Conservation (phyloP, 148 eudicot species). For the Talinum fruticosum region DNA sequence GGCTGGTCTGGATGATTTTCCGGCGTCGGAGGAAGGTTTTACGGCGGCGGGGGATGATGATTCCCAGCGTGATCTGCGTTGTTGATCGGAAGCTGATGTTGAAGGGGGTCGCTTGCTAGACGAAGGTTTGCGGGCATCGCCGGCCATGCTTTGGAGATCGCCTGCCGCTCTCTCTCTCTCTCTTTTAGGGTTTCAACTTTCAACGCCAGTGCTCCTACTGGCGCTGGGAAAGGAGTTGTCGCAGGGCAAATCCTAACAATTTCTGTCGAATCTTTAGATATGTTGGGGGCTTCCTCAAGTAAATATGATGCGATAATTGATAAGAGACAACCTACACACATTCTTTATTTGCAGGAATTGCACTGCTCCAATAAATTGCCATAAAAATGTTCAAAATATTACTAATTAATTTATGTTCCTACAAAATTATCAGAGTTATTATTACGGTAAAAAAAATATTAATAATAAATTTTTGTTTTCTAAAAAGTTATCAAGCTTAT, state of each 20-base stretch:
- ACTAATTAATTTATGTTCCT: no score
- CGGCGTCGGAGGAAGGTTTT: background rate
- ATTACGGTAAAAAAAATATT: no score
- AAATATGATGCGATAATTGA: no score
- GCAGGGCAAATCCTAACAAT: background rate
- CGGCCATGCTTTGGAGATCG: constrained; percentile 15
- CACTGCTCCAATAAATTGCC: no score
- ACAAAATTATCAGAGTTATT: no score
- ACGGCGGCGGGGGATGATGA: constrained; percentile 1
- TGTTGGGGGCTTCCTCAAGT: no score
- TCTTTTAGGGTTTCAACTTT: background rate
- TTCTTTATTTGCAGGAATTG: no score
- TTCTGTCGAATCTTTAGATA: background rate
- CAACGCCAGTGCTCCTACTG: background rate
- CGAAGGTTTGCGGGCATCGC: constrained; percentile 16
- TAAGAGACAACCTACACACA: no score
- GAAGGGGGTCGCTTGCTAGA: constrained; percentile 23
- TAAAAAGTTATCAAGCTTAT: no score
- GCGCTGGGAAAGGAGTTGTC: background rate
- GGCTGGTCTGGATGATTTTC: constrained; percentile 28
- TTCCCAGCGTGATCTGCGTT: constrained; percentile 30
- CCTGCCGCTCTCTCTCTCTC: background rate
- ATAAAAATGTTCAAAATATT: no score
- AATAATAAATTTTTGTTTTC: no score
- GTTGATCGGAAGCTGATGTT: constrained; percentile 15